These are phyloP conservation scores for Hypoxylon sp. DNA, from an alignment of 2,329 filamentous ascomycete species.

Conservation along the genomic window DNA sequence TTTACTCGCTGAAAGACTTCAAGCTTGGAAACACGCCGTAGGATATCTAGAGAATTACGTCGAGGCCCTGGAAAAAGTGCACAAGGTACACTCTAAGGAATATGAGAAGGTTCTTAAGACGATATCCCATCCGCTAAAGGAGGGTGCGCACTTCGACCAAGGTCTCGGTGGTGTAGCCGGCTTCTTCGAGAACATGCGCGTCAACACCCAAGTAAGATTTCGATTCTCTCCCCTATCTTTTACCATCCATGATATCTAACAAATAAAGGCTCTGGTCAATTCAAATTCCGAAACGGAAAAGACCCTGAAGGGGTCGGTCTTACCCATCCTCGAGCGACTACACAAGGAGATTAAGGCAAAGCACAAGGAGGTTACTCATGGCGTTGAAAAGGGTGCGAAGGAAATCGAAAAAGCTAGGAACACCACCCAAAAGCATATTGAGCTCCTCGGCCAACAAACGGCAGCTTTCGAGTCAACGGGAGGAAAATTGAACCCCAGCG, in stretches of 20 bases:
- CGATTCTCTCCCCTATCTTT: neutral
- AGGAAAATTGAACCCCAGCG: constrained; percentile 76
- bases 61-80: constrained; percentile 84
- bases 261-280: constrained; percentile 78
- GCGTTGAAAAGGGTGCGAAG: constrained; percentile 88
- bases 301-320: constrained; percentile 85
- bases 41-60: constrained; percentile 94
- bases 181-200: constrained; percentile 93
- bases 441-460: constrained; percentile 89
- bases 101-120: constrained; percentile 97
- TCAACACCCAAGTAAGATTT: constrained; percentile 80
- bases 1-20: constrained; percentile 87
- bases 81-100: constrained; percentile 89
- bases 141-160: constrained; percentile 95
- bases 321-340: constrained; percentile 90
- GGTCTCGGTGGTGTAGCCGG: constrained; percentile 87
- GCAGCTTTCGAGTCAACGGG: constrained; percentile 83
- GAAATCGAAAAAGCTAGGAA: constrained; percentile 91
- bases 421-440: constrained; percentile 93
- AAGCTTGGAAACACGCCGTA: constrained; percentile 96
- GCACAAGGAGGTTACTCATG: constrained; percentile 86
- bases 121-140: constrained; percentile 86
- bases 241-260: constrained; percentile 26
- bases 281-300: constrained; percentile 93
- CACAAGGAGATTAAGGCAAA: constrained; percentile 98